Conservation (phyloP, 2,329 filamentous ascomycete species). For the Metarhizium brunneum region DNA sequence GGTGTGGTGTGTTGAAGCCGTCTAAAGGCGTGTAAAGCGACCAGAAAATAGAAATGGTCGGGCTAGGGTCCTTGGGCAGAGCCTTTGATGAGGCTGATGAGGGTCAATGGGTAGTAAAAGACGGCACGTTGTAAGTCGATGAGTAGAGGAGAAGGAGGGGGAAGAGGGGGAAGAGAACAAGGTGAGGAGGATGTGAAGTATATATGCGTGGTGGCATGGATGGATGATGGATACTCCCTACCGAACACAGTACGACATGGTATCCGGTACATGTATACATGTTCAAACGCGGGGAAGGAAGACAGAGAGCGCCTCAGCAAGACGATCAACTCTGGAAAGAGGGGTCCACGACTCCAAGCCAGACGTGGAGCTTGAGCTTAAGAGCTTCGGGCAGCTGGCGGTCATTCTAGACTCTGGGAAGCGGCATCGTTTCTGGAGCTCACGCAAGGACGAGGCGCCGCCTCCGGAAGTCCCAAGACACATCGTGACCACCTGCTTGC, state of each 20-base stretch:
- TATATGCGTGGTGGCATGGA: slow-evolving; percentile 4
- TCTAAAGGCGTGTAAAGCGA: neutral
- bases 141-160: slow-evolving; percentile 12
- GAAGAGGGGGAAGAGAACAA: slow-evolving; percentile 9
- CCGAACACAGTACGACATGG: too few relatives aligned
- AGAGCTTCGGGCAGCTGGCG: too few relatives aligned
- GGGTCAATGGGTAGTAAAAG: neutral
- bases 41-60: neutral
- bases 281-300: slow-evolving; percentile 1
- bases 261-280: too few relatives aligned
- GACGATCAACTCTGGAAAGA: neutral
- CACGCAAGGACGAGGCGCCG: too few relatives aligned
- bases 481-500: too few relatives aligned
- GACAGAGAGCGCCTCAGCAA: too few relatives aligned
- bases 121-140: too few relatives aligned
- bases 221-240: neutral
- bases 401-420: too few relatives aligned
- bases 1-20: neutral
- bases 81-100: neutral
- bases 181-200: slow-evolving; percentile 8
- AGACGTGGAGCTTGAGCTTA: too few relatives aligned
- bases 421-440: too few relatives aligned
- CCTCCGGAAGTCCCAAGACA: too few relatives aligned
- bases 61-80: neutral
- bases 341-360: neutral